Evolutionary conservation across 352 stramenopile genomes (phyloP).

Genomic region (Elongisporangium prolatum): DNA sequence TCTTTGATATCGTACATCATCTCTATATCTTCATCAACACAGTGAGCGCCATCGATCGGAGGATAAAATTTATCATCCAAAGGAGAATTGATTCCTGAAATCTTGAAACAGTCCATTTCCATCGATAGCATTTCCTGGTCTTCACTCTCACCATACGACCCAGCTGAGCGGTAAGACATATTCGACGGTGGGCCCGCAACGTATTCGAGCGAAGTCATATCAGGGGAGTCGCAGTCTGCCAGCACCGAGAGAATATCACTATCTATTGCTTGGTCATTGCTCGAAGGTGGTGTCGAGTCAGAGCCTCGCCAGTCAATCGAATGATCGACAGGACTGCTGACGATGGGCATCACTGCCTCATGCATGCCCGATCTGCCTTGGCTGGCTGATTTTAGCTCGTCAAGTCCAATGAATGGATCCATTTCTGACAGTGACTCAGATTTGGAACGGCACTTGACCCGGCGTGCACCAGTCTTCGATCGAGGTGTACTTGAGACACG

Average conservation of each 20-base stretch:
- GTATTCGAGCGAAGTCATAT: conserved; percentile 20
- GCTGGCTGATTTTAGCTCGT: conserved; percentile 28
- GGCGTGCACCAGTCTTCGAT: conserved; percentile 20
- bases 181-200: conserved; percentile 1
- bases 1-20: conserved; percentile 4
- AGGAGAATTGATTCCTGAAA: conserved; percentile 14
- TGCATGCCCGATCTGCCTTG: conserved; percentile 23
- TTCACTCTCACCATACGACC: conserved; percentile 21
- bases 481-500: conserved; percentile 32
- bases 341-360: conserved; percentile 18
- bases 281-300: conserved; percentile 30
- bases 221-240: conserved; percentile 40
- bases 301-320: conserved; percentile 29
- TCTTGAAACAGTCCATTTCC: conserved; percentile 39
- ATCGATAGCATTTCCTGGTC: conserved; percentile 35
- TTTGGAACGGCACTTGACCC: conserved; percentile 51
- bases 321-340: conserved; percentile 12
- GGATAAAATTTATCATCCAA: not conserved
- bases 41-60: not conserved
- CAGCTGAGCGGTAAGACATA: conserved; percentile 22
- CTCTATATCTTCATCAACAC: not conserved
- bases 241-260: conserved; percentile 73
- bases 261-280: conserved; percentile 64
- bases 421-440: conserved; percentile 51
- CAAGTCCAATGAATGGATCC: conserved; percentile 14